phyloP scores from a whole-genome alignment of 2,329 filamentous ascomycete genomes.

The Trichoderma koningiopsis region DNA sequence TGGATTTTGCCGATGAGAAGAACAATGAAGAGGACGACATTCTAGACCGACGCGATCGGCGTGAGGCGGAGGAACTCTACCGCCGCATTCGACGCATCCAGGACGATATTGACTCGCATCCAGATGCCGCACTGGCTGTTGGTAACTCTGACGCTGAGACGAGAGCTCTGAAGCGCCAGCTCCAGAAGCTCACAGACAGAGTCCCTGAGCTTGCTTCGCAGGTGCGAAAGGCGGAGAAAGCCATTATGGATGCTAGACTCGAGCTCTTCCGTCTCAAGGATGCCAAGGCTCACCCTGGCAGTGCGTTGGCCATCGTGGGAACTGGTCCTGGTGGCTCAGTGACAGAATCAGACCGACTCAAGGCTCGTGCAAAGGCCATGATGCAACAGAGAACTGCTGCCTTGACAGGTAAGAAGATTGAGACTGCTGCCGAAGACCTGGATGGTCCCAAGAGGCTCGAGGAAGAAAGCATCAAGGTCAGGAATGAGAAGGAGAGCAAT shows the following conservation, averaged over 20 bases:
- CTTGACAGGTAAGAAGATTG: conserved; percentile 79
- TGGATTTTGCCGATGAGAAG: conserved; percentile 94
- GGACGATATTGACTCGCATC: conserved; percentile 91
- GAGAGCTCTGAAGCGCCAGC: conserved; percentile 80
- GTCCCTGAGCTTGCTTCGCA: conserved; percentile 90
- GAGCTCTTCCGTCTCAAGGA: conserved; percentile 94
- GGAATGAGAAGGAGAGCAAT: conserved; percentile 87
- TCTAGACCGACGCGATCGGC: conserved; percentile 84
- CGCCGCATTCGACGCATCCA: conserved; percentile 88
- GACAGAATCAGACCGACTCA: conserved; percentile 91
- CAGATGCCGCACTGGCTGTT: conserved; percentile 68
- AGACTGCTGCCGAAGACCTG: conserved; percentile 68
- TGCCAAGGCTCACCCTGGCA: conserved; percentile 85
- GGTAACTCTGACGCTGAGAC: conserved; percentile 87
- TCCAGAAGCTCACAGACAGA: conserved; percentile 85
- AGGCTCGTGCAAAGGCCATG: conserved; percentile 93
- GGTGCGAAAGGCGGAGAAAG: conserved; percentile 85
- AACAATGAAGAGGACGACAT: conserved; percentile 87
- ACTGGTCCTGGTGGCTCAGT: conserved; percentile 89
- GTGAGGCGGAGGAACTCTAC: conserved; percentile 92
- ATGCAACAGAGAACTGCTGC: conserved; percentile 98
- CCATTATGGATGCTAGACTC: conserved; percentile 86
- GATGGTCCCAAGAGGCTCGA: conserved; percentile 84
- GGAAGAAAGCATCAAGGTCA: conserved; percentile 79
- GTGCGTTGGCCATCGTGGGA: conserved; percentile 79